Conservation (phyloP, 345 rosid genomes). For the Mercurialis annua region DNA sequence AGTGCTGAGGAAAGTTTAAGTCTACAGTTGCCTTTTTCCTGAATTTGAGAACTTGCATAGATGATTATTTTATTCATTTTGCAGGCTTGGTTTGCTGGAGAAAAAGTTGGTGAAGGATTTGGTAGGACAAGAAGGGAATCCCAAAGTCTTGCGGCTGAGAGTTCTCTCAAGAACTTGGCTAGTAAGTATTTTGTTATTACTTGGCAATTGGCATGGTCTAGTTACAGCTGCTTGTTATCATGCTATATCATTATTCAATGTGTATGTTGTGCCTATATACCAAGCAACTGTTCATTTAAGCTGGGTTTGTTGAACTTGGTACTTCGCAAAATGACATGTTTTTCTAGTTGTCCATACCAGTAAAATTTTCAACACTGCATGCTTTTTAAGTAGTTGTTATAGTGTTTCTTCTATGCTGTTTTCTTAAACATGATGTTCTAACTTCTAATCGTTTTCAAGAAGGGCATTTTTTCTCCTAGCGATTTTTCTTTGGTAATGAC, state of each 20-base stretch:
- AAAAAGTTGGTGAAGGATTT: conserved; percentile 74
- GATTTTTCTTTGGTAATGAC: conserved; percentile 8
- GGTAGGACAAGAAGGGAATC: conserved; percentile 92
- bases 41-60: conserved; percentile 3
- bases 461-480: conserved; percentile 3
- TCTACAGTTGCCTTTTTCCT: background rate
- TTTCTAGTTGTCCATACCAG: background rate
- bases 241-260: background rate
- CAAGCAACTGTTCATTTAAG: background rate
- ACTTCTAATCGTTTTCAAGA: background rate
- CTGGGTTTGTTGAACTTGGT: background rate
- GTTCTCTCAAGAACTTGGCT: conserved; percentile 67
- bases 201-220: background rate
- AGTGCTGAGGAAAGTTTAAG: too few species aligned
- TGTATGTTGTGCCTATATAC: background rate
- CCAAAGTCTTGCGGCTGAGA: conserved; percentile 71
- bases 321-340: background rate
- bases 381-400: background rate
- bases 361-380: background rate
- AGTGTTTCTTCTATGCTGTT: conserved; percentile 2
- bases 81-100: conserved; percentile 85
- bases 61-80: conserved; percentile 22
- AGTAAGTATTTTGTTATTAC: conserved; percentile 38
- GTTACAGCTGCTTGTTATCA: background rate
- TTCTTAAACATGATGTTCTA: background rate